A percentile compares a stretch with the other conserved stretches of the same genome.
Conservation (phyloP, 2,329 filamentous ascomycete genomes). For the Aspergillus novoparasiticus region DNA sequence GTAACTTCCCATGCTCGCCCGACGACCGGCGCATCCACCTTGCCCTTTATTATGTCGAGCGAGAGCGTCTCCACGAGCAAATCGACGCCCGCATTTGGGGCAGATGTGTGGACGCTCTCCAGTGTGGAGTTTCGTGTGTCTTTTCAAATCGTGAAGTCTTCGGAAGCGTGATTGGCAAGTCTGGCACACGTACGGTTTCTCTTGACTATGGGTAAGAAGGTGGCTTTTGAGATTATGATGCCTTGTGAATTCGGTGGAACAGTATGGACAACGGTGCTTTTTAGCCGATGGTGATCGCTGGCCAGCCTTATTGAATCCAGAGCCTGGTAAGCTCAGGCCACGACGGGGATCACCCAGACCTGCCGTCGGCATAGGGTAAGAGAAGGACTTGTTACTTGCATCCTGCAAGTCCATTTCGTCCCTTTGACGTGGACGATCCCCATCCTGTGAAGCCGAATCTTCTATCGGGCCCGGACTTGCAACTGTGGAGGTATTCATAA, state of each 20-base stretch:
- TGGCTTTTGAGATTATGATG: constrained; percentile 98
- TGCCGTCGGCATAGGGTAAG: constrained; percentile 63
- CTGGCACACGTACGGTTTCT: constrained; percentile 93
- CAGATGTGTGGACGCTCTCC: constrained; percentile 95
- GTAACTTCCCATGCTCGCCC: constrained; percentile 83
- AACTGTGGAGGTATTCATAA: constrained; percentile 53
- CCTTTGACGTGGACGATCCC: constrained; percentile 42
- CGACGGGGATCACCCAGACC: constrained; percentile 55
- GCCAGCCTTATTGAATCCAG: constrained; percentile 57
- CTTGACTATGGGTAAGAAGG: constrained; percentile 94
- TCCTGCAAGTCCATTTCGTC: constrained; percentile 42
- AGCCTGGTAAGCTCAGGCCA: constrained; percentile 61
- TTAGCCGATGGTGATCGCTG: constrained; percentile 76
- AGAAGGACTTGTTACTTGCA: constrained; percentile 58
- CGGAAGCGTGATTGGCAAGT: constrained; percentile 93
- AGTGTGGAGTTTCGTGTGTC: constrained; percentile 94
- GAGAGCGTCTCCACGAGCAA: constrained; percentile 91
- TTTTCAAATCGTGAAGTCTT: constrained; percentile 89
- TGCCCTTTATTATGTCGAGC: constrained; percentile 94
- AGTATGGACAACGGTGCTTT: constrained; percentile 96
- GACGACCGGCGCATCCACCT: constrained; percentile 88
- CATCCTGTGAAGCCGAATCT: constrained; percentile 46
- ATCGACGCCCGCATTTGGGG: constrained; percentile 89
- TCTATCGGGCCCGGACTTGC: constrained; percentile 52
- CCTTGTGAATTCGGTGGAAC: constrained; percentile 92